These are phyloP conservation scores for Melampsora larici-populina DNA, from an alignment of 1,284 basidiomycete species.

Conservation along the genomic window DNA sequence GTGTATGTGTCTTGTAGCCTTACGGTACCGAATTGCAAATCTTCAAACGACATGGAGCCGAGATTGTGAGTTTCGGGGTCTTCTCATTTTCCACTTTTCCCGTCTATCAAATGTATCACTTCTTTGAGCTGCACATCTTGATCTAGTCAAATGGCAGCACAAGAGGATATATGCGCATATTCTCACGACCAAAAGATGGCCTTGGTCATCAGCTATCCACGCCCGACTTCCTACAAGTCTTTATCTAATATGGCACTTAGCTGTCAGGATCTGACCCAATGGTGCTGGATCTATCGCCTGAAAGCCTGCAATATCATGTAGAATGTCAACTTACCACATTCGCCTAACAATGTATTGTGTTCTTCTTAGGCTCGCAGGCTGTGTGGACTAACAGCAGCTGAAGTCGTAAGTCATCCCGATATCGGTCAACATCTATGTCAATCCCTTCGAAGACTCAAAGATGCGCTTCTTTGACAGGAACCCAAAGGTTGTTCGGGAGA, in stretches of 20 bases:
- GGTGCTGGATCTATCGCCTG: no score
- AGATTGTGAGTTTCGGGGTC: constrained; percentile 24
- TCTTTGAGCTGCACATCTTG: no score
- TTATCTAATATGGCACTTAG: no score
- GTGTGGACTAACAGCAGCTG: constrained; percentile 5
- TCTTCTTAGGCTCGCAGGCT: neutral
- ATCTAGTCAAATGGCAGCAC: no score
- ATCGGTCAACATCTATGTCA: neutral
- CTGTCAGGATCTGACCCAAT: no score
- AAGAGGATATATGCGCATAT: no score
- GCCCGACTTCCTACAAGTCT: no score
- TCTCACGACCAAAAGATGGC: no score
- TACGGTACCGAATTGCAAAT: constrained; percentile 40
- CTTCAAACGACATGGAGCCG: constrained; percentile 13
- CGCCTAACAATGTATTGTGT: neutral
- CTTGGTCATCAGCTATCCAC: no score
- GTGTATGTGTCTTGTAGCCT: constrained; percentile 12
- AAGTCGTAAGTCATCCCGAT: neutral
- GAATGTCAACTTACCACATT: neutral
- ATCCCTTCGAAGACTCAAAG: neutral
- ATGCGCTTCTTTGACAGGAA: neutral
- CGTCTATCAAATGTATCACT: neutral
- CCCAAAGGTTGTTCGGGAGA: neutral
- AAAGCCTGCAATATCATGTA: neutral
- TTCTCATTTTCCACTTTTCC: neutral